A percentile compares a stretch with the other conserved stretches of the same genome.
Conservation (phyloP, 768 basidiomycete genomes). For the Scleroderma bovista region DNA sequence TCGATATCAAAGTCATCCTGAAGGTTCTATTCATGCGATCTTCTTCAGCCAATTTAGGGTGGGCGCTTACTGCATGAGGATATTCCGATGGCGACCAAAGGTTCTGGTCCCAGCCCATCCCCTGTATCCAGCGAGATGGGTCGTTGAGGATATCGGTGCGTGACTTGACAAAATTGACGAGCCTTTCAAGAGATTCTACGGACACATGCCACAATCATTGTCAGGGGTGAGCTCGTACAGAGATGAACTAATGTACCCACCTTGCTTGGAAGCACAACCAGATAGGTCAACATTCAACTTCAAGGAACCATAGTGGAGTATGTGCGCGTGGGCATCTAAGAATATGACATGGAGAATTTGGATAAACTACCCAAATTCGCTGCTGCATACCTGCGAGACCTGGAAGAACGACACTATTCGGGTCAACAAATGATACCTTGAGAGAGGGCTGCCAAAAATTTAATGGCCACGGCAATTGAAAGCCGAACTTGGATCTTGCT, state of each 20-base stretch:
- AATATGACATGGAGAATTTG: not conserved
- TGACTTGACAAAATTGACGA: conserved; percentile 53
- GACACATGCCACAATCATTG: not conserved
- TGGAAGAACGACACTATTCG: conserved; percentile 54
- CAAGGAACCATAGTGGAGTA: conserved; percentile 62
- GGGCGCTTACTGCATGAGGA: conserved; percentile 57
- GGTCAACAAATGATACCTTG: conserved; percentile 20
- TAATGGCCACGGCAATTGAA: conserved; percentile 22
- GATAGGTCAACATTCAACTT: conserved; percentile 60
- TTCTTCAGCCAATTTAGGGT: conserved; percentile 7
- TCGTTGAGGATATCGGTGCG: conserved; percentile 54
- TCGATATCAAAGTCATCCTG: conserved; percentile 74
- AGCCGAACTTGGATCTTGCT: not conserved
- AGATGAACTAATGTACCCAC: conserved; percentile 28
- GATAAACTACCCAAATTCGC: not conserved
- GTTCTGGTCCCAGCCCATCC: conserved; percentile 95
- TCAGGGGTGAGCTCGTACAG: conserved; percentile 1
- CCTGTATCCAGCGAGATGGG: conserved; percentile 65
- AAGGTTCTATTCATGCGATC: not conserved
- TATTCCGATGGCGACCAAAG: conserved; percentile 60
- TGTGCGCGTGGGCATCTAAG: conserved; percentile 76
- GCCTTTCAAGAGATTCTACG: conserved; percentile 55
- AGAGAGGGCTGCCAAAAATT: conserved; percentile 15
- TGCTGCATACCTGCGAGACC: conserved; percentile 57
- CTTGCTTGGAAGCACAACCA: conserved; percentile 52